Base-by-base conservation (phyloP, 1,284 basidiomycete species). In the Wallemia hederae region DNA sequence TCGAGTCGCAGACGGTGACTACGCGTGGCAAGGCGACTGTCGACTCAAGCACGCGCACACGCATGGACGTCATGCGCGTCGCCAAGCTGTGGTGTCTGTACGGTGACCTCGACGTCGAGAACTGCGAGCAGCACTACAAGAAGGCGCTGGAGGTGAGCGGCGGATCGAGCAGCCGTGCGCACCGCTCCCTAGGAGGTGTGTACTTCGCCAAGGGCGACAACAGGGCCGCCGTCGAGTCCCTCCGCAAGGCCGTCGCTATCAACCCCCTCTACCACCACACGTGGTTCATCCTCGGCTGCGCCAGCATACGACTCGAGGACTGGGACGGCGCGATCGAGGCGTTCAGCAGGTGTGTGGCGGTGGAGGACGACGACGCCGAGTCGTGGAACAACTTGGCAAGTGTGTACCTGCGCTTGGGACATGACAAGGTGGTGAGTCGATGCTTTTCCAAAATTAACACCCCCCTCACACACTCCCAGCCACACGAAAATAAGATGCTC, bases 361-460 rank as follows among this genome's bases (percentile, higher is more conserved):
- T 98, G 63, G 91, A 97, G 64, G 88, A 92, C 63, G 92, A 98
- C 66, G 91, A 99, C 68, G 86, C 80, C 1, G 92, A 98, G 75
- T 91, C 88, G 64, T 98, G 94, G 94, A 96, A 85, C 69, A 99
- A 99, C 70, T 74, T 99, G 60, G 94, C 92, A 24, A 91, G 84
- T 64, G 83, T 91, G 67, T 96, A 97, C 70, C 77, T 99, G 61
- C 80, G 86, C 27, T 76, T 90, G 70, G 81, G 79, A 26, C 74
- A 77, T 22, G 58, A 59, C 25, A 66, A 65, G 61, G 62, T 25
- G 57, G 60, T 15, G 60, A 61, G 56, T 29, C n/a, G 67, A 67
- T 25, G 70, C 65, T 61, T 24, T 62, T 59, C 33, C n/a, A 9
- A 7, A 24, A n/a, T 19, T 59, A 34, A 25, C 59, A 27, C 25